Conservation (phyloP, 1,284 basidiomycete genomes). For the Ceratobasidium papillatum region DNA sequence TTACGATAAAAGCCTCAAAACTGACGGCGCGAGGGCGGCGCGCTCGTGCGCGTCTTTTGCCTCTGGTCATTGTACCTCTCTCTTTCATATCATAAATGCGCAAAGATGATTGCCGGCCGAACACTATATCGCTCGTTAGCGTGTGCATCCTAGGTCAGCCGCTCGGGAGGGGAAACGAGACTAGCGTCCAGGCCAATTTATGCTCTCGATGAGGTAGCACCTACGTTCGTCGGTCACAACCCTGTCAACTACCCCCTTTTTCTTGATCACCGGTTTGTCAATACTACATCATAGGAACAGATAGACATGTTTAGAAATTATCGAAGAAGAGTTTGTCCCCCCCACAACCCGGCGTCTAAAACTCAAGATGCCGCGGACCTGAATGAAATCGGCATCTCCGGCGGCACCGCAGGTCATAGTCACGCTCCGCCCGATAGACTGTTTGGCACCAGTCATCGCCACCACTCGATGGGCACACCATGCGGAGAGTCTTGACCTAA, state of each 20-base stretch:
- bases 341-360: neutral
- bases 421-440: neutral
- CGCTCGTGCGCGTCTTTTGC: constrained; percentile 29
- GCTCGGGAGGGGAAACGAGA: neutral
- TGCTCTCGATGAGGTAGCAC: constrained; percentile 13
- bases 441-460: constrained; percentile 16
- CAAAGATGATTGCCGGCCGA: constrained; percentile 26
- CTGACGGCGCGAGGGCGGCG: neutral
- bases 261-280: neutral
- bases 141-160: neutral
- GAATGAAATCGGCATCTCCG: constrained; percentile 18
- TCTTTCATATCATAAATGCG: neutral
- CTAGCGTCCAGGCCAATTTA: constrained; percentile 19
- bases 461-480: constrained; percentile 11
- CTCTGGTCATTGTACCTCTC: neutral
- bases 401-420: constrained; percentile 15
- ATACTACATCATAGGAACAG: neutral
- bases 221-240: constrained; percentile 22
- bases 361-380: neutral
- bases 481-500: neutral
- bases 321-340: neutral
- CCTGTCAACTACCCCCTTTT: neutral
- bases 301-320: neutral
- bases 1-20: constrained; percentile 16
- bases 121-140: neutral